Conservation (phyloP, 2,329 filamentous ascomycete genomes). For the Teratosphaeria epicoccoides region DNA sequence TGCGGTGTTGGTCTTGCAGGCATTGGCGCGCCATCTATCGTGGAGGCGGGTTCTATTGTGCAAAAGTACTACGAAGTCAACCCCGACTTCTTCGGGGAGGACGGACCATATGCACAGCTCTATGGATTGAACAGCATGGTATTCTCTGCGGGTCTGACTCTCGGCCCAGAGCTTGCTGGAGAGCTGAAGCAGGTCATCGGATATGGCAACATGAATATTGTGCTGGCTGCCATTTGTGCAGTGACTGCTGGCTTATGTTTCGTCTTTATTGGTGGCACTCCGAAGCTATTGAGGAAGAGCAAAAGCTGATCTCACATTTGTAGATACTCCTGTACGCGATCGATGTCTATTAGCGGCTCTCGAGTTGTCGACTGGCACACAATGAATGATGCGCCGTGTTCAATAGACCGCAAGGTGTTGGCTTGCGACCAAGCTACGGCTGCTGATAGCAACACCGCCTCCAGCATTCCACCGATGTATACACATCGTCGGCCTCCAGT, state of each 20-base stretch:
- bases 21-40: constrained; percentile 45
- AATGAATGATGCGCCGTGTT: no score
- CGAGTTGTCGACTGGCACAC: background rate
- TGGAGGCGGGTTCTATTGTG: constrained; percentile 47
- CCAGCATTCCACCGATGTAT: no score
- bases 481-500: no score
- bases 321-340: background rate
- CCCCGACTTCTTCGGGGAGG: constrained; percentile 42
- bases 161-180: constrained; percentile 50
- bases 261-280: constrained; percentile 37
- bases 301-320: background rate
- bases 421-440: no score
- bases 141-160: constrained; percentile 48
- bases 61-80: constrained; percentile 48
- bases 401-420: no score
- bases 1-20: constrained; percentile 44
- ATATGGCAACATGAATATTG: constrained; percentile 48
- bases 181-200: constrained; percentile 41
- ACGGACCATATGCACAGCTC: constrained; percentile 53
- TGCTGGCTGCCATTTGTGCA: constrained; percentile 37
- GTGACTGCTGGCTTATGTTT: constrained; percentile 36
- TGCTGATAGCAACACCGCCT: no score
- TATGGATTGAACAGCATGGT: constrained; percentile 56
- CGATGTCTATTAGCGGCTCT: background rate
- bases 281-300: constrained; percentile 18